Percentiles rank a stretch among this genome's conserved stretches.
phyloP scores from a whole-genome alignment of 73 alveolate species.

The Paramecium biaurelia region DNA sequence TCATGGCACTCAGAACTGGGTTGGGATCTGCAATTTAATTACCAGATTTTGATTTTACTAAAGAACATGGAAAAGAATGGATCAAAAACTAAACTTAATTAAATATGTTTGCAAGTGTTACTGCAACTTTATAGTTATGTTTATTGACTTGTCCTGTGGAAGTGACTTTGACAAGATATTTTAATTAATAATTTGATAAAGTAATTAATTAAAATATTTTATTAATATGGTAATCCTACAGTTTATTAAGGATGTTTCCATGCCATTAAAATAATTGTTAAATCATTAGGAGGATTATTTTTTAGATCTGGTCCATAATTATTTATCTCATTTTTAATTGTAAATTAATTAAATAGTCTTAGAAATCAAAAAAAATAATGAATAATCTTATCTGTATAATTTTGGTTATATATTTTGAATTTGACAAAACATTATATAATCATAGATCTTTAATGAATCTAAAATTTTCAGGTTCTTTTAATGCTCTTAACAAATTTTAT shows the following conservation, averaged over 20 bases:
- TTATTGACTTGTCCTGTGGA: constrained; percentile 22
- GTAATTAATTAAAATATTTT: not conserved
- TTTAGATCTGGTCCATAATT: constrained; percentile 43
- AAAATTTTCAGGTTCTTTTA: not conserved
- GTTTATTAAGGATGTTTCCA: not conserved
- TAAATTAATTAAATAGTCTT: not conserved
- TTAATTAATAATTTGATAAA: constrained; percentile 13
- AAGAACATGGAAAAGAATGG: not conserved
- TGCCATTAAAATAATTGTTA: not conserved
- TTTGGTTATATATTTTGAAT: not conserved
- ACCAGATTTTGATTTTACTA: constrained; percentile 23
- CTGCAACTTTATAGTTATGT: constrained; percentile 17
- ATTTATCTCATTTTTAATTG: not conserved
- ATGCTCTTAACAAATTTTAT: not conserved
- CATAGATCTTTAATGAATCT: not conserved
- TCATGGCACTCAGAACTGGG: not conserved
- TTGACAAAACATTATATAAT: not conserved
- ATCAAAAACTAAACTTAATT: not conserved
- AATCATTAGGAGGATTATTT: not conserved
- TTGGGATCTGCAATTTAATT: constrained; percentile 18
- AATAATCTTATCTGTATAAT: not conserved
- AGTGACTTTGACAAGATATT: not conserved
- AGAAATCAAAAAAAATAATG: not conserved
- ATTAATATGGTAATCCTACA: not conserved
- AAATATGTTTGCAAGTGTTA: constrained; percentile 18